These are phyloP conservation scores for Stemphylium vesicarium DNA, from an alignment of 2,329 filamentous ascomycete species.

Conservation along the genomic window DNA sequence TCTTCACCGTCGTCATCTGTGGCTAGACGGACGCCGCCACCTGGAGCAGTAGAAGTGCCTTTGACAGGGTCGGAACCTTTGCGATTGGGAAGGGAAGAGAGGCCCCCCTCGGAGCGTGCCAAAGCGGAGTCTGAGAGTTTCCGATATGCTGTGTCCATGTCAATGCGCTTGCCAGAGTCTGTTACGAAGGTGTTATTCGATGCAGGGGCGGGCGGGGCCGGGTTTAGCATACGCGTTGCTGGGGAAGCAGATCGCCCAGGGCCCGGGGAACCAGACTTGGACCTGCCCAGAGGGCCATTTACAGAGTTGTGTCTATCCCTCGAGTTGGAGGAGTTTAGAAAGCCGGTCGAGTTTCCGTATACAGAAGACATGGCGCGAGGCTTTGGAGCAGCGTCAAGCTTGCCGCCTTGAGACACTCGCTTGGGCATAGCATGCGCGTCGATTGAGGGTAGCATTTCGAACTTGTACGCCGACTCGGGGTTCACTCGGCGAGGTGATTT, in stretches of 20 bases:
- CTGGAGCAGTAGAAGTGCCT: conserved; percentile 53
- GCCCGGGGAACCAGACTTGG: conserved; percentile 50
- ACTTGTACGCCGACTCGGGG: conserved; percentile 52
- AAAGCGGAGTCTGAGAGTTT: conserved; percentile 75
- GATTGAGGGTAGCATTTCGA: conserved; percentile 55
- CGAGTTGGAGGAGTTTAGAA: conserved; percentile 26
- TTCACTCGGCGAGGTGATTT: conserved; percentile 45
- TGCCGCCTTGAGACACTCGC: conserved; percentile 52
- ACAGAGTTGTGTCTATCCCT: conserved; percentile 50
- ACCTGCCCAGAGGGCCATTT: conserved; percentile 45
- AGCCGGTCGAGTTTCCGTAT: conserved; percentile 38
- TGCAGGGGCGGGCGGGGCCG: conserved; percentile 53
- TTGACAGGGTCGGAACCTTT: conserved; percentile 54
- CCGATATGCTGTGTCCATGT: conserved; percentile 73
- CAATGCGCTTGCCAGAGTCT: conserved; percentile 67
- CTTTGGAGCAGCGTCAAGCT: conserved; percentile 44
- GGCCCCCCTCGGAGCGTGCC: conserved; percentile 65
- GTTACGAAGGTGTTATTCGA: conserved; percentile 58
- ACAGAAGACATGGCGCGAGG: conserved; percentile 56
- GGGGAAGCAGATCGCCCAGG: conserved; percentile 47
- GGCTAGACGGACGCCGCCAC: conserved; percentile 61
- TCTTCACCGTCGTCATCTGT: conserved; percentile 59
- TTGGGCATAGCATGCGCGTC: conserved; percentile 51
- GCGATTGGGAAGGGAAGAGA: conserved; percentile 63
- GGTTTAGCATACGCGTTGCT: conserved; percentile 52